Percentiles rank a stretch among this genome's conserved stretches.
These are phyloP conservation scores for Pseudocercospora vitis DNA, from an alignment of 2,329 filamentous ascomycete genomes.

Conservation along the genomic window DNA sequence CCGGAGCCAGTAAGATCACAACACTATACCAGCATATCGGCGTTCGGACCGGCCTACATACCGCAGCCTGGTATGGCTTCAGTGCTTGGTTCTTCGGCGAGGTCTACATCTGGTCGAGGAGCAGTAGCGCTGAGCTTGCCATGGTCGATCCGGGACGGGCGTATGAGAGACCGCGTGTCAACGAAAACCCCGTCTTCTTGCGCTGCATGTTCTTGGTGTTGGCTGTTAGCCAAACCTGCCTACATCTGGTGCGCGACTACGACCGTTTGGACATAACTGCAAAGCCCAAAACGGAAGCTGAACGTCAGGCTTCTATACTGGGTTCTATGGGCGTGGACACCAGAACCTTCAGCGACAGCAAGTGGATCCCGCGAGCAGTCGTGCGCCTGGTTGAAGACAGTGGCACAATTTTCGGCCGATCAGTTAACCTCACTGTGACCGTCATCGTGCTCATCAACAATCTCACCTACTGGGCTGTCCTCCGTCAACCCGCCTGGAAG, in stretches of 20 bases:
- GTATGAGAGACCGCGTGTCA: constrained; percentile 71
- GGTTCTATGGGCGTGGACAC: constrained; percentile 1
- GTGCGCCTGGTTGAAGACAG: constrained; percentile 8
- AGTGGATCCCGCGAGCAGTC: constrained; percentile 10
- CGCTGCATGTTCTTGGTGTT: constrained; percentile 68
- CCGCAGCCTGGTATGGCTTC: constrained; percentile 71
- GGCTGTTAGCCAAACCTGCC: constrained; percentile 65
- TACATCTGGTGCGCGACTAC: constrained; percentile 71
- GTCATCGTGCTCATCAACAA: constrained; percentile 23
- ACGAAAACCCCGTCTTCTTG: constrained; percentile 83
- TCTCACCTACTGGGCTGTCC: constrained; percentile 62
- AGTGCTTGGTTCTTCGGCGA: constrained; percentile 80
- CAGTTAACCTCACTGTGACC: constrained; percentile 24
- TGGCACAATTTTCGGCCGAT: constrained; percentile 23
- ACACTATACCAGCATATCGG: constrained; percentile 59
- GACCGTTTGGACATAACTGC: constrained; percentile 62
- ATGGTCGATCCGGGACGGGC: constrained; percentile 67
- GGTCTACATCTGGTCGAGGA: constrained; percentile 72
- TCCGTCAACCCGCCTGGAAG: constrained; percentile 67
- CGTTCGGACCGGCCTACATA: constrained; percentile 40
- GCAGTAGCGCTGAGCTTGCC: constrained; percentile 59
- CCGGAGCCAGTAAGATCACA: constrained; percentile 66
- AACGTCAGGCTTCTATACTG: constrained; percentile 3
- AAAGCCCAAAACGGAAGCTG: constrained; percentile 29
- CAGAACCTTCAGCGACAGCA: constrained; percentile 1